Evolutionary conservation across 257 asterid genomes (phyloP).

Genomic region (Haberlea rhodopensis): DNA sequence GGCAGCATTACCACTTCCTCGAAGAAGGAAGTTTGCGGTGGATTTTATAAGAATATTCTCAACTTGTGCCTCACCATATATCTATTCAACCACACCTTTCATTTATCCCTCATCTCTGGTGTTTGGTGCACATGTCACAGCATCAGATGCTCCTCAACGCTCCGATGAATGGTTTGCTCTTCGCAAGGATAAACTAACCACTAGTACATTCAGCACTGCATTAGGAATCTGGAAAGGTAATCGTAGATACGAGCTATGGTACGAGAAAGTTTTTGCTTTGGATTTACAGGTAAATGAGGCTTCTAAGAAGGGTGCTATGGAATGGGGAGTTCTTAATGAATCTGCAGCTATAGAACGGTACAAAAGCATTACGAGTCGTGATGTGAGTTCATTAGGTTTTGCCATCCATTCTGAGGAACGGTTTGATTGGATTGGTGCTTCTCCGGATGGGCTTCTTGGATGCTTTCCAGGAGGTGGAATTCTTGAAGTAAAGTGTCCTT

Average conservation of each 20-base stretch:
- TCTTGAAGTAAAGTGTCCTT: slow-evolving; percentile 95
- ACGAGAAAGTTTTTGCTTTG: slow-evolving; percentile 65
- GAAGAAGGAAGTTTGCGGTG: slow-evolving; percentile 38
- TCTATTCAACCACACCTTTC: slow-evolving; percentile 33
- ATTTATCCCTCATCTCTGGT: slow-evolving; percentile 34
- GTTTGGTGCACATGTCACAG: slow-evolving; percentile 44
- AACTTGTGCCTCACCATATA: slow-evolving; percentile 44
- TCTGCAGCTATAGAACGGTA: slow-evolving; percentile 75
- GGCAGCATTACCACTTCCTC: slow-evolving; percentile 45
- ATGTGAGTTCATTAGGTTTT: slow-evolving; percentile 70
- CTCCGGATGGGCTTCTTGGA: slow-evolving; percentile 87
- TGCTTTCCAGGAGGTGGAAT: slow-evolving; percentile 68
- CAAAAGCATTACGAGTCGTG: slow-evolving; percentile 81
- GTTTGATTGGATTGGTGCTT: slow-evolving; percentile 84
- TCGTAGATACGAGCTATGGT: slow-evolving; percentile 83
- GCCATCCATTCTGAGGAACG: slow-evolving; percentile 68
- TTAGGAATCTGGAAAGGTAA: slow-evolving; percentile 90
- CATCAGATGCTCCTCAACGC: slow-evolving; percentile 72
- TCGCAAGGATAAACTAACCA: slow-evolving; percentile 84
- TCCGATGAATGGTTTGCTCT: slow-evolving; percentile 96
- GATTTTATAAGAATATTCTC: too few species aligned
- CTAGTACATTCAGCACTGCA: slow-evolving; percentile 92
- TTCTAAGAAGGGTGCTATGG: slow-evolving; percentile 62
- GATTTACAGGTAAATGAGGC: slow-evolving; percentile 31
- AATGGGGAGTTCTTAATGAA: slow-evolving; percentile 92